Evolutionary conservation across 768 basidiomycete genomes (phyloP).

Genomic region (Xerocomellus amylosporus): DNA sequence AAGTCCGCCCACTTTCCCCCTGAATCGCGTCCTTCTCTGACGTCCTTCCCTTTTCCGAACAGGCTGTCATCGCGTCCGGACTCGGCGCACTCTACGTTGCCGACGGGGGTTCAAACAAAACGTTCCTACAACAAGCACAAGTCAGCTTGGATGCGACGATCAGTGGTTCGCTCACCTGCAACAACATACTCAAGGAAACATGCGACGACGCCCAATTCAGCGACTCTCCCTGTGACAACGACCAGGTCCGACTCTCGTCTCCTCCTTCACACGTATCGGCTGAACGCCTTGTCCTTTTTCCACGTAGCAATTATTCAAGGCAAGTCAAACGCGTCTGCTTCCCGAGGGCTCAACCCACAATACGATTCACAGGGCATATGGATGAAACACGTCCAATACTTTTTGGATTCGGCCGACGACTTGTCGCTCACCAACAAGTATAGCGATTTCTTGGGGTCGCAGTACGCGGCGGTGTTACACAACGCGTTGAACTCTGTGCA

Average conservation of each 20-base stretch:
- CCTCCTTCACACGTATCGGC: neutral
- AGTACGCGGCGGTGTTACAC: constrained; percentile 36
- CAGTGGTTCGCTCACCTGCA: constrained; percentile 32
- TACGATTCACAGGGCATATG: constrained; percentile 35
- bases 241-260: constrained; percentile 34
- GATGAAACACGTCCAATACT: constrained; percentile 51
- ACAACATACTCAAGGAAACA: constrained; percentile 47
- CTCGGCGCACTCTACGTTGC: constrained; percentile 45
- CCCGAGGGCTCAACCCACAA: neutral
- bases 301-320: constrained; percentile 33
- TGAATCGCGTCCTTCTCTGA: neutral
- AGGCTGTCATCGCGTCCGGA: constrained; percentile 57
- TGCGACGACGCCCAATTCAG: constrained; percentile 47
- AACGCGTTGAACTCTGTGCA: constrained; percentile 39
- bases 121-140: constrained; percentile 46
- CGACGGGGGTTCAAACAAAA: constrained; percentile 33
- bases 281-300: neutral
- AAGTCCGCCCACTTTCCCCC: constrained; percentile 32
- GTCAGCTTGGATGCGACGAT: constrained; percentile 54
- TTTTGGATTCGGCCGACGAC: constrained; percentile 46
- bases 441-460: constrained; percentile 32
- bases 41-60: neutral
- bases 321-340: neutral
- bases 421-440: constrained; percentile 44
- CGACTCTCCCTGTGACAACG: constrained; percentile 41